phyloP scores from a whole-genome alignment of 2,329 filamentous ascomycete genomes.

The Hypoxylon sp. region DNA sequence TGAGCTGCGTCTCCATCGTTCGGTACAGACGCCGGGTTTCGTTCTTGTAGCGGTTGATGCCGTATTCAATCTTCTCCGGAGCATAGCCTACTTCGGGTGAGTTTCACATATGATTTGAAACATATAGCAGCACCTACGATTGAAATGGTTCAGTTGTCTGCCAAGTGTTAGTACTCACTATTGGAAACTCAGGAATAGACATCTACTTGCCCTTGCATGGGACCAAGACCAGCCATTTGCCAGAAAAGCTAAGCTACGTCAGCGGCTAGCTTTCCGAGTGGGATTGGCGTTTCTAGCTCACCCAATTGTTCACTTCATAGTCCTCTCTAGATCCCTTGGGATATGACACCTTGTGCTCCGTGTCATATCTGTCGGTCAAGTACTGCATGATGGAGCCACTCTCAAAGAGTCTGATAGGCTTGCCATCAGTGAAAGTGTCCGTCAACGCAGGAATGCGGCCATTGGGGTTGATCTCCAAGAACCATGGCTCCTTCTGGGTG shows the following conservation, averaged over 20 bases:
- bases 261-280: conserved; percentile 21
- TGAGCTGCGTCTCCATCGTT: conserved; percentile 80
- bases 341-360: conserved; percentile 85
- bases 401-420: conserved; percentile 84
- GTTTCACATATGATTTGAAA: not conserved
- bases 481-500: conserved; percentile 88
- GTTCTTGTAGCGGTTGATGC: conserved; percentile 84
- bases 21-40: conserved; percentile 87
- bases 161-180: conserved; percentile 38
- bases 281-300: conserved; percentile 53
- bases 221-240: conserved; percentile 85
- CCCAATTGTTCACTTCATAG: conserved; percentile 86
- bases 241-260: conserved; percentile 69
- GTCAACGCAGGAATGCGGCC: conserved; percentile 91
- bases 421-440: conserved; percentile 81
- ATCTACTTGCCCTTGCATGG: conserved; percentile 76
- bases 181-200: not conserved
- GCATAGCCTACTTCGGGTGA: conserved; percentile 71
- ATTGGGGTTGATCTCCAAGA: conserved; percentile 92
- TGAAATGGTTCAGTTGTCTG: conserved; percentile 85
- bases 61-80: conserved; percentile 85
- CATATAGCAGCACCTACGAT: conserved; percentile 61
- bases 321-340: conserved; percentile 79
- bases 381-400: conserved; percentile 89
- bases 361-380: conserved; percentile 85